Base-by-base conservation (phyloP, 768 basidiomycete genomes). In the Pisolithus orientalis region DNA sequence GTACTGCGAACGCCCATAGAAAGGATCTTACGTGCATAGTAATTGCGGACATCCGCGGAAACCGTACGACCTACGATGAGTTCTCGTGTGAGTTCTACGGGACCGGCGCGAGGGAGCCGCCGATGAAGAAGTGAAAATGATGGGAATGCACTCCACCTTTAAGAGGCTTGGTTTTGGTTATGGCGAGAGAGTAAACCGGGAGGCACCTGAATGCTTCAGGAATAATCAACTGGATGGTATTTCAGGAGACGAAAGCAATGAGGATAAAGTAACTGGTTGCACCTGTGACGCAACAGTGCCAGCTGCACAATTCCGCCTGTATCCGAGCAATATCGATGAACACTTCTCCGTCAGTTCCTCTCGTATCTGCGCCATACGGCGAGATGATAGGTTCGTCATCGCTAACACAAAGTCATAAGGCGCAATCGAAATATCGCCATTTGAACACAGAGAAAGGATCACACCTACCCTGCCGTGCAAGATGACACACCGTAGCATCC, bases 11-110 rank as follows among this genome's bases (percentile, higher is more conserved):
- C 81, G 49, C 82, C 74, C 74, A 85, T 80, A 0, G 83, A 80
- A 55, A 82, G 77, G 45, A 96, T 75, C 58, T 82, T 79, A 57
- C 94, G 88, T 47, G 85, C 83, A 61, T 87, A 80, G 62, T 85
- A 88, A 58, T 93, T 91, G 49, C 96, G 86, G 10, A 94, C 92
- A 61, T 98, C 96, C n/a, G 93, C 86, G 6, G 88, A 85, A 46
- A 99, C 94, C 59, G 82, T 84, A 14, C 89, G 83, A 44, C 84
- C 93, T 94, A 61, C 24, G 34, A 14, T 43, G 25, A 52, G 54
- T 37, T 21, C 21, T 11, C 8, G 9, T 17, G 11, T 8, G 32
- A 34, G 14, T 32, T 17, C 27, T 28, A 32, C 6, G 44, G 28
- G 21, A 14, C 27, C 27, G 27, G 16, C 8, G 9, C 40, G 40